Percentiles rank a stretch among this genome's conserved stretches.
Conservation (phyloP, 495 filamentous ascomycete species). For the Trypethelium eluteriae region DNA sequence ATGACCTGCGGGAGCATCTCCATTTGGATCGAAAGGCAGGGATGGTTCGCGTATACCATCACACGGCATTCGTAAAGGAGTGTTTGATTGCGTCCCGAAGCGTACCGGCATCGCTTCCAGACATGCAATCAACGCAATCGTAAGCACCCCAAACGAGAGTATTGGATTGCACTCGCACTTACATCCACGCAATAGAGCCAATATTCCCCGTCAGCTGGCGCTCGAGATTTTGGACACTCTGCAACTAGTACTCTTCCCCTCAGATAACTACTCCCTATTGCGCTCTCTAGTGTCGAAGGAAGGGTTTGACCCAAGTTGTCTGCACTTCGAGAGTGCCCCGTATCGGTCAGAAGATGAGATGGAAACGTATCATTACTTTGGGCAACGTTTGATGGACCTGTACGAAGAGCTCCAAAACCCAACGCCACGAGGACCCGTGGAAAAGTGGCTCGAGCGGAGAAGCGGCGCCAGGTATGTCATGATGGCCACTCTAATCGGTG, state of each 20-base stretch:
- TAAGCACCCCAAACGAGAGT: background rate
- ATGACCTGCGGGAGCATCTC: slow-evolving; percentile 33
- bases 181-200: slow-evolving; percentile 17
- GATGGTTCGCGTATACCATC: slow-evolving; percentile 31
- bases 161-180: background rate
- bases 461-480: slow-evolving; percentile 37
- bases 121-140: background rate
- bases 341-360: slow-evolving; percentile 31
- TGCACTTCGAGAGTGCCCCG: slow-evolving; percentile 29
- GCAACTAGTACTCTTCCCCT: slow-evolving; percentile 38
- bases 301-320: slow-evolving; percentile 32
- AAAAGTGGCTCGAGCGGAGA: slow-evolving; percentile 35
- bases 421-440: slow-evolving; percentile 29
- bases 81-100: slow-evolving; percentile 29
- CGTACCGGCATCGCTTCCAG: slow-evolving; percentile 4
- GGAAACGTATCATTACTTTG: slow-evolving; percentile 33
- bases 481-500: slow-evolving; percentile 36
- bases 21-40: slow-evolving; percentile 29
- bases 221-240: slow-evolving; percentile 35
- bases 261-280: slow-evolving; percentile 29
- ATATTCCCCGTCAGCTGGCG: slow-evolving; percentile 30
- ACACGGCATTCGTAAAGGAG: slow-evolving; percentile 34
- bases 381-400: slow-evolving; percentile 29
- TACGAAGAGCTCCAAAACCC: slow-evolving; percentile 37
- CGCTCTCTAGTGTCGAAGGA: slow-evolving; percentile 24